Evolutionary conservation across 2,329 filamentous ascomycete genomes (phyloP).

Genomic region (Nectriaceae sp.): DNA sequence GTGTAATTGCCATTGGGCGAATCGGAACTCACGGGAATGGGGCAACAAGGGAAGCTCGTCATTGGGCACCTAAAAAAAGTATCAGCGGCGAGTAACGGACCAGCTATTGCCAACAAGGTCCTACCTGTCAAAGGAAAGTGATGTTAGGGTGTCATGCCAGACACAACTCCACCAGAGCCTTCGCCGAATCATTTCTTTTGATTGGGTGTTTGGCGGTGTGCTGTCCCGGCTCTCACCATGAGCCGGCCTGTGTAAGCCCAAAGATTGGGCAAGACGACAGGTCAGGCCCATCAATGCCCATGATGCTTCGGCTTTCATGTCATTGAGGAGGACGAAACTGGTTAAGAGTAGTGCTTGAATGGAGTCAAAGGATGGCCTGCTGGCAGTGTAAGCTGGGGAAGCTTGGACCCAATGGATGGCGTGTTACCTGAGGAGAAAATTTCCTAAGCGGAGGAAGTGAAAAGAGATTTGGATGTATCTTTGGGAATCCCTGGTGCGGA

Average conservation of each 20-base stretch:
- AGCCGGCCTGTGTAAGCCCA: slow-evolving; percentile 58
- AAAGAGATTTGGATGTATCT: slow-evolving; percentile 65
- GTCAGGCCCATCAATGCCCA: slow-evolving; percentile 67
- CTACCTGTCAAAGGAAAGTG: slow-evolving; percentile 65
- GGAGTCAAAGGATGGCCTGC: slow-evolving; percentile 63
- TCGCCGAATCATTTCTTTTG: slow-evolving; percentile 57
- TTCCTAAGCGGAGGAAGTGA: slow-evolving; percentile 64
- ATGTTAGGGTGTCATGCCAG: slow-evolving; percentile 68
- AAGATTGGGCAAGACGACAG: slow-evolving; percentile 64
- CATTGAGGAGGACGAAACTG: slow-evolving; percentile 65
- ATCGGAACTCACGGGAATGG: slow-evolving; percentile 49
- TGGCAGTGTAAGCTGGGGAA: slow-evolving; percentile 7
- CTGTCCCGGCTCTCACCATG: slow-evolving; percentile 48
- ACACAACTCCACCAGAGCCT: slow-evolving; percentile 66
- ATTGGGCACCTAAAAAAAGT: slow-evolving; percentile 53
- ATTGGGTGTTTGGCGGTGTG: slow-evolving; percentile 43
- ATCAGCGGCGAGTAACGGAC: background rate
- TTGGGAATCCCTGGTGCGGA: slow-evolving; percentile 60
- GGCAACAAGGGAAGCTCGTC: slow-evolving; percentile 59
- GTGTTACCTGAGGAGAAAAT: slow-evolving; percentile 58
- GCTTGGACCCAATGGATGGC: background rate
- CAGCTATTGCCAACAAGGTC: slow-evolving; percentile 9
- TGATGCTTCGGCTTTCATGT: slow-evolving; percentile 70
- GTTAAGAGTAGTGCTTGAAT: slow-evolving; percentile 65
- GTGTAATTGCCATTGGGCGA: slow-evolving; percentile 50